Conservation (phyloP, 148 eudicot species). For the Rhododendron simsii region DNA sequence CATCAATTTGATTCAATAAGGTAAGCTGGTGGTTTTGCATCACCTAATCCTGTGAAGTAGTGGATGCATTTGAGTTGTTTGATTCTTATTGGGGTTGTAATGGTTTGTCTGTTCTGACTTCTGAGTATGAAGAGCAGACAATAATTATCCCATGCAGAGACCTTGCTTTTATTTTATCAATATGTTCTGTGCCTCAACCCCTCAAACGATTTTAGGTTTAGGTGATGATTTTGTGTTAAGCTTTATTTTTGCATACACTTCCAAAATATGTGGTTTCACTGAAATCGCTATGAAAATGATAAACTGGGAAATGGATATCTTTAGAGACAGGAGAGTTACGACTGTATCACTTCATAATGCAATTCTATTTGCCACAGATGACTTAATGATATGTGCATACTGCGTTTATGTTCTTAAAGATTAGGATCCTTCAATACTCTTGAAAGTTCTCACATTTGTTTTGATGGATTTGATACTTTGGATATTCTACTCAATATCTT, state of each 20-base stretch:
- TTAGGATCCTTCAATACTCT: background rate
- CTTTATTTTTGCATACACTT: background rate
- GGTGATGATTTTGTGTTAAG: background rate
- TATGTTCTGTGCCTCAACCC: background rate
- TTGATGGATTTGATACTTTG: background rate
- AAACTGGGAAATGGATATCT: background rate
- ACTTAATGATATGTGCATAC: background rate
- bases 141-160: background rate
- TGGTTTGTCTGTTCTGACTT: background rate
- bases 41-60: background rate
- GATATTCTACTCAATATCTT: background rate
- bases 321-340: background rate
- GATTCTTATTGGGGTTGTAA: background rate
- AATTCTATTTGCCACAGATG: background rate
- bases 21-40: background rate
- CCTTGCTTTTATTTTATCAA: background rate
- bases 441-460: background rate
- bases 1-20: background rate
- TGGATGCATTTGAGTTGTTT: background rate
- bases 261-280: background rate
- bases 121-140: background rate
- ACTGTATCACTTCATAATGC: background rate
- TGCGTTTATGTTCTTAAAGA: background rate
- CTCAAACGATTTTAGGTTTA: background rate
- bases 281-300: background rate